These are phyloP conservation scores for Dittrichia graveolens DNA, from an alignment of 129 eudicot genomes.

Conservation along the genomic window DNA sequence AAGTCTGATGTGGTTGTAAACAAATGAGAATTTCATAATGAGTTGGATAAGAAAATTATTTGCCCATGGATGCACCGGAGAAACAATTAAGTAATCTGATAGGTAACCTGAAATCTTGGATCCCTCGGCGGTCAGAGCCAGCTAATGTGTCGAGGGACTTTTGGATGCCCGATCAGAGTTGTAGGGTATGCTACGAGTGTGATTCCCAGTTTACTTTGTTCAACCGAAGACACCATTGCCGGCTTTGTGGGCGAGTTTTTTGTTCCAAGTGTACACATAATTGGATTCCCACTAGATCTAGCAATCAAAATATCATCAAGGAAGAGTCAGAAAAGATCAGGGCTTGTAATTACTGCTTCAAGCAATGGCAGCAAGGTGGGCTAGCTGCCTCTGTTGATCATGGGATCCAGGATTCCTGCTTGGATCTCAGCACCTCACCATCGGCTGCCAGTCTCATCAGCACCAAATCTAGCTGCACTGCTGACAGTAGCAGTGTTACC, in stretches of 20 bases:
- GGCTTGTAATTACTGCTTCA: constrained; percentile 85
- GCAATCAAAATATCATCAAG: constrained; percentile 16
- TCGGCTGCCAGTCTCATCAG: constrained; percentile 70
- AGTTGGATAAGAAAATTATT: constrained; percentile 45
- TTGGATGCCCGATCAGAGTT: constrained; percentile 99
- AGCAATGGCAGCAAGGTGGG: constrained; percentile 81
- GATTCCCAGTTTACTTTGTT: constrained; percentile 73
- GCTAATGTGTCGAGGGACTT: constrained; percentile 92
- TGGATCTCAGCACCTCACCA: constrained; percentile 58
- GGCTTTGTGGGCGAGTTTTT: constrained; percentile 85
- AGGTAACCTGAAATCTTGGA: constrained; percentile 64
- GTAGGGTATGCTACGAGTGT: constrained; percentile 94
- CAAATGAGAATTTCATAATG: constrained; percentile 72
- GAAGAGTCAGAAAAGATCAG: constrained; percentile 85
- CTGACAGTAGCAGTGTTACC: constrained; percentile 69
- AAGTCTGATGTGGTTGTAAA: constrained; percentile 40
- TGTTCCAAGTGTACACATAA: constrained; percentile 87
- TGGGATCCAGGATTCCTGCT: constrained; percentile 52
- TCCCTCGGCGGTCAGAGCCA: constrained; percentile 71
- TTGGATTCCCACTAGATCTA: constrained; percentile 59
- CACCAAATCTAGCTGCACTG: constrained; percentile 69
- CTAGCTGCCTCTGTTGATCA: constrained; percentile 50
- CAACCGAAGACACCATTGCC: constrained; percentile 90
- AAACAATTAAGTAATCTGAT: constrained; percentile 55
- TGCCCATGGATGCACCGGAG: constrained; percentile 63